phyloP scores from a whole-genome alignment of 768 basidiomycete genomes.

The Podaxis sp. region DNA sequence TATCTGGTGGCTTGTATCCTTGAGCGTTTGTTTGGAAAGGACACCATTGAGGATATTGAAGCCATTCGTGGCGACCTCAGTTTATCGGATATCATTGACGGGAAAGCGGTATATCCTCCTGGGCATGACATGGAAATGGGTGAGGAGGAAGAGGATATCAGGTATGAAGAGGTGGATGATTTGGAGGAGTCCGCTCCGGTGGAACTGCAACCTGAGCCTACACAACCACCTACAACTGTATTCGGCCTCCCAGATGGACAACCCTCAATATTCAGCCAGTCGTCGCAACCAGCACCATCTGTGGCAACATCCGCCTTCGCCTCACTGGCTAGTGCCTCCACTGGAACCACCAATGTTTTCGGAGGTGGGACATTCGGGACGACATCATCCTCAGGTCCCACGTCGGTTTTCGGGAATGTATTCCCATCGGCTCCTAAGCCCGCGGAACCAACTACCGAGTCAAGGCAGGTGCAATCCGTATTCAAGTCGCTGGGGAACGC shows the following conservation, averaged over 20 bases:
- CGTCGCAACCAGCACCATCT: slow-evolving; percentile 11
- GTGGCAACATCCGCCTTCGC: slow-evolving; percentile 21
- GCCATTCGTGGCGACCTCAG: slow-evolving; percentile 54
- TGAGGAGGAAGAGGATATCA: slow-evolving; percentile 24
- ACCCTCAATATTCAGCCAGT: slow-evolving; percentile 1
- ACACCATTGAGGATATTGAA: slow-evolving; percentile 76
- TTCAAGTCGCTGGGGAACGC: neutral
- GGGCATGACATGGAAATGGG: slow-evolving; percentile 25
- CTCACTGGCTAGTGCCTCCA: slow-evolving; percentile 15
- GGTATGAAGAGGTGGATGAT: slow-evolving; percentile 22
- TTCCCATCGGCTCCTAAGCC: slow-evolving; percentile 21
- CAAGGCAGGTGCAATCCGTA: neutral
- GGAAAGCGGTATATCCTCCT: slow-evolving; percentile 34
- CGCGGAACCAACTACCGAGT: slow-evolving; percentile 14
- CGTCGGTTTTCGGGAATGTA: slow-evolving; percentile 23
- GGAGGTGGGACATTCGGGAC: slow-evolving; percentile 33
- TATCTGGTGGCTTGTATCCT: slow-evolving; percentile 89
- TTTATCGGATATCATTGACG: slow-evolving; percentile 70
- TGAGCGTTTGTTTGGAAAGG: slow-evolving; percentile 81
- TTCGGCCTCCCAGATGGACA: neutral
- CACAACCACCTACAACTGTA: neutral
- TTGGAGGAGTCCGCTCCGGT: slow-evolving; percentile 11
- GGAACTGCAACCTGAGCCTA: neutral
- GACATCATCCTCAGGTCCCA: slow-evolving; percentile 18
- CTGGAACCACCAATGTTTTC: slow-evolving; percentile 37